Base-by-base conservation (phyloP, 2,329 filamentous ascomycete species). In the Zasmidium angulare region DNA sequence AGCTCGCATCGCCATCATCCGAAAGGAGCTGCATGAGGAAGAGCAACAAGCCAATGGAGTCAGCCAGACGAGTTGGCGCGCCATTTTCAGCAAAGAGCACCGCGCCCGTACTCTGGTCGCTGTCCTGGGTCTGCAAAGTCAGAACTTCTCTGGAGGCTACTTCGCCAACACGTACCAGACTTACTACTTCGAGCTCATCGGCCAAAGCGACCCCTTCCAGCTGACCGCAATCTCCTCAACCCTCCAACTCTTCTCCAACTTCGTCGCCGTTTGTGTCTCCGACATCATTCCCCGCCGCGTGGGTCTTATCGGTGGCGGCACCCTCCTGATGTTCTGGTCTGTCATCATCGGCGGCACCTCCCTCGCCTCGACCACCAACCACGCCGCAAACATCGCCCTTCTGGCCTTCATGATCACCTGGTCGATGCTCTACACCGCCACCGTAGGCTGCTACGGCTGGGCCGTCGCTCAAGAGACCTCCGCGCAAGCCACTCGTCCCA, bases 331-430 rank as follows among this genome's bases (percentile, higher is more conserved):
- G 61, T 56, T 67, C 55, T 68, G 66, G 66, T 63, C 60, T 12
- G 50, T 68, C 23, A 62, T 68, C 51, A 68, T 67, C 26, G 66
- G 60, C 21, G 65, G 64, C 17, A 61, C 55, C 10, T 67, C 64
- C 1, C 59, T 68, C 58, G 66, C 66, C 1, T 51, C 61, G 1
- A 62, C 59, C n/a, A 54, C 54, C 19, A 68, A 67, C 29, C 55
- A 55, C 47, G 65, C 65, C 19, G 66, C 66, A 24, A 62, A 61
- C 46, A 64, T 60, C 19, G 64, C 65, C 3, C 62, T 68, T 11
- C 55, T 68, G 20, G 65, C 60, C 21, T 68, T 68, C 58, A 68
- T 68, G 66, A 67, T 68, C 53, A 68, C 65, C 40, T 68, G 66
- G 66, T 63, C 60, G 12, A 68, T 68, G 66, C 54, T 68, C 1